phyloP scores from a whole-genome alignment of 2,329 filamentous ascomycete species.

The Beauveria bassiana region DNA sequence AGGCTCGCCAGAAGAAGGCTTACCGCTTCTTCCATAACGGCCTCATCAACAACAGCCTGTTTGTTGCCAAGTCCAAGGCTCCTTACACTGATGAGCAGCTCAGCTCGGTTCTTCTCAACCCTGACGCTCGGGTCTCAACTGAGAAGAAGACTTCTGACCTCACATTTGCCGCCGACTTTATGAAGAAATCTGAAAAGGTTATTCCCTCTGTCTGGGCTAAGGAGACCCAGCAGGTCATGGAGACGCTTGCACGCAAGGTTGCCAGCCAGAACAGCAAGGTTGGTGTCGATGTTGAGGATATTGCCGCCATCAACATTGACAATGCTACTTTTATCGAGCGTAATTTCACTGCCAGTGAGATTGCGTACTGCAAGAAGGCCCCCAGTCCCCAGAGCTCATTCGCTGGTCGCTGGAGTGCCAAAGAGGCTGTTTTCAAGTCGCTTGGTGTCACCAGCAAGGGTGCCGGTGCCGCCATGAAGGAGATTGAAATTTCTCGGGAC shows the following conservation, averaged over 20 bases:
- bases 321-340: slow-evolving; percentile 92
- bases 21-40: slow-evolving; percentile 99
- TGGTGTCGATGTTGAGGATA: slow-evolving; percentile 88
- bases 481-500: slow-evolving; percentile 85
- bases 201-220: slow-evolving; percentile 42
- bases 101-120: slow-evolving; percentile 85
- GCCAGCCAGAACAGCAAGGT: slow-evolving; percentile 60
- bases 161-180: slow-evolving; percentile 62
- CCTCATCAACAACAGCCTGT: slow-evolving; percentile 94
- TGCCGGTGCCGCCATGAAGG: slow-evolving; percentile 80
- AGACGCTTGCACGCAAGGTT: slow-evolving; percentile 62
- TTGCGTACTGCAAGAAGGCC: slow-evolving; percentile 76
- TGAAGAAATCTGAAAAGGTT: slow-evolving; percentile 55
- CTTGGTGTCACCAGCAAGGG: slow-evolving; percentile 81
- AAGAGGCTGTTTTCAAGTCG: slow-evolving; percentile 98
- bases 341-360: slow-evolving; percentile 84
- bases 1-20: slow-evolving; percentile 92
- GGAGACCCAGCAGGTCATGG: slow-evolving; percentile 67
- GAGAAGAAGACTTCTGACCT: slow-evolving; percentile 84
- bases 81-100: slow-evolving; percentile 88
- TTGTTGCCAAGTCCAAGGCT: slow-evolving; percentile 86
- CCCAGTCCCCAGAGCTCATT: slow-evolving; percentile 81
- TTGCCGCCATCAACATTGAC: slow-evolving; percentile 79
- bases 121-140: slow-evolving; percentile 72
- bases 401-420: slow-evolving; percentile 91